Percentiles rank a stretch among this genome's conserved stretches.
Conservation (phyloP, 176 grass and related monocot genomes). For the Zea luxurians region DNA sequence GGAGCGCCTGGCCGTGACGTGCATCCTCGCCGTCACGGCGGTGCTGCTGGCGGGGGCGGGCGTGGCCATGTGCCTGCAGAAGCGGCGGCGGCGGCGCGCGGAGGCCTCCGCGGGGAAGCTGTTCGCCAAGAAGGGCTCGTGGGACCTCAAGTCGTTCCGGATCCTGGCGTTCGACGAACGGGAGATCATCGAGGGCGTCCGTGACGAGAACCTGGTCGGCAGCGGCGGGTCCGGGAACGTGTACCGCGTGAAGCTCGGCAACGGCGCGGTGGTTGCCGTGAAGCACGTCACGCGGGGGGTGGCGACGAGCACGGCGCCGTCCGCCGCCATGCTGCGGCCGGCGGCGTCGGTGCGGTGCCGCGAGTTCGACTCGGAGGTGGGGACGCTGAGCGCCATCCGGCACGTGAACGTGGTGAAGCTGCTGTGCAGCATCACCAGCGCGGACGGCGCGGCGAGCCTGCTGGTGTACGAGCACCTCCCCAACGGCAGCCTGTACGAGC, state of each 20-base stretch:
- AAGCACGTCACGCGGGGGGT: conserved; percentile 64
- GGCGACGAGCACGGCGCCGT: background rate
- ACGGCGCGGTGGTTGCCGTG: conserved; percentile 61
- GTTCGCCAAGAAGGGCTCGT: conserved; percentile 59
- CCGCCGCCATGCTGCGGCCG: conserved; percentile 3
- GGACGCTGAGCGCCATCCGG: conserved; percentile 73
- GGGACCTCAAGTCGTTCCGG: conserved; percentile 85
- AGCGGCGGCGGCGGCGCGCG: conserved; percentile 28
- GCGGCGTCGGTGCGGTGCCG: conserved; percentile 49
- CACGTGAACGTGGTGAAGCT: conserved; percentile 97
- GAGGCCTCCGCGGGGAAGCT: background rate
- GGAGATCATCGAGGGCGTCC: conserved; percentile 66
- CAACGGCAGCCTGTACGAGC: conserved; percentile 74
- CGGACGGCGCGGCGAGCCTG: conserved; percentile 64
- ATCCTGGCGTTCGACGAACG: conserved; percentile 69
- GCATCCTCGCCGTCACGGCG: conserved; percentile 42
- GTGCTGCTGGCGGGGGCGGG: conserved; percentile 53
- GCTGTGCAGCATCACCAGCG: conserved; percentile 82
- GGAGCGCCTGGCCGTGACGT: conserved; percentile 50
- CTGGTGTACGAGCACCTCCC: conserved; percentile 97
- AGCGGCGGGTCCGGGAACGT: conserved; percentile 85
- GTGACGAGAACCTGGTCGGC: conserved; percentile 83
- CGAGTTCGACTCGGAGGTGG: conserved; percentile 90
- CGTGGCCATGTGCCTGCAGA: conserved; percentile 50
- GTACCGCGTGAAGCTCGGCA: conserved; percentile 69